Base-by-base conservation (phyloP, 148 eudicot species). In the Vaccinium macrocarpon region DNA sequence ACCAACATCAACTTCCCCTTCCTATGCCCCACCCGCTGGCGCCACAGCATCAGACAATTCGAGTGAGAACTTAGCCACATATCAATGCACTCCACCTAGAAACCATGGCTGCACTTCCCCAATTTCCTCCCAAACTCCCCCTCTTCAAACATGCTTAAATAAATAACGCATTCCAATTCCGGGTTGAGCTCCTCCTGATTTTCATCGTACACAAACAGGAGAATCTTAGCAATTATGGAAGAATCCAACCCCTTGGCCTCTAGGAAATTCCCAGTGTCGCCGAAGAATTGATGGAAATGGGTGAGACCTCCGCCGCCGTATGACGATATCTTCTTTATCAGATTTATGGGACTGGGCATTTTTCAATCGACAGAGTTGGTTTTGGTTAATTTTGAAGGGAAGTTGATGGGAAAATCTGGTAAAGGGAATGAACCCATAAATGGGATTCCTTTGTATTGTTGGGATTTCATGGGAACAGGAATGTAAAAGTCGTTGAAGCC, bases 401-500 rank as follows among this genome's bases (percentile, higher is more conserved):
- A 62, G 15, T 2, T 19, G 6, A 15, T 59, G 64, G 64, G 6
- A 19, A 32, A 15, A 16, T 59, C 64, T 59, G 62, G 2, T 8
- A 51, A 51, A 16, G 18, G 16, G 21, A 14, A 15, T 57, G 62
- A 57, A 18, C 62, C 62, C 62, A 57, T 18, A 57, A 57, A 57
- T n/a, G 23, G 9, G 2, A n/a, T 21, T 62, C n/a, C 18, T 25
- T 51, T 53, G 35, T 2, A 32, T 32, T 32, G 35, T 32, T 32
- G 35, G 66, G 84, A 74, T 18, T 51, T 19, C 68, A 75, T 68
- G 76, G 76, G 55, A 51, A 10, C 86, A 92, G 87, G 80, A 82
- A 86, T 75, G 57, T 73, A 59, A 61, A 89, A 89, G 91, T 85
- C 56, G 84, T 73, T 19, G 42, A 32, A n/a, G 35, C 35, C 35